Base-by-base conservation (phyloP, 495 filamentous ascomycete species). In the Margaritispora aquatica region DNA sequence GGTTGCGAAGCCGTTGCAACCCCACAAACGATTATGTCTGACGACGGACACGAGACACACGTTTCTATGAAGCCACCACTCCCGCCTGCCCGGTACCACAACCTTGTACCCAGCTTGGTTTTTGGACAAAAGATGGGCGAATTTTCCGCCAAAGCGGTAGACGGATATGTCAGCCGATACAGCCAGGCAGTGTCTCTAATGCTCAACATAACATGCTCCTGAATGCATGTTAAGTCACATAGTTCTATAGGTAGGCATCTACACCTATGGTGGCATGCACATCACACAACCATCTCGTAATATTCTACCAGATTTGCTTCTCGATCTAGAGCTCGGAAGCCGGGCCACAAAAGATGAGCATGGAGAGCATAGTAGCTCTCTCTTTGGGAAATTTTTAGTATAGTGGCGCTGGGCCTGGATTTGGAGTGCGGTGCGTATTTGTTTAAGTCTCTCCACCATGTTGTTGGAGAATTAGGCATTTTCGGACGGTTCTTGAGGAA, bases 21-120 rank as follows among this genome's bases (percentile, higher is more conserved):
- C 19, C 55, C 24, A 51, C 27, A 31, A 58, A 36, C 47, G 46
- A 48, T 34, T 44, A 29, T 50, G 19, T 51, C 26, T 41, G 47
- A 51, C 44, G 24, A 31, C 15, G 19, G 26, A 58, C 46, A 51
- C 56, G 46, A 58, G 26, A 51, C 46, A 57, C 55, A 51, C 27
- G 31, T 21, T 58, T 44, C 46, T 36, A 26, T 27, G 17, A 52
- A 26, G 56, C 56, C 56, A 58, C 38, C 47, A 15, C 19, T 58
- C 34, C 41, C 47, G 21, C 56, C 26, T 26, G 24, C 22, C 50
- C 48, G 56, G 47, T 36, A 51, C 38, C 19, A 17, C 38, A 44
- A 44, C 38, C 38, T 44, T 8, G 38, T 8, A 44, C 22, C 38
- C 19, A 15, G 38, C 38, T 24, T 7, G 22, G 26, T 27, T 23